These are phyloP conservation scores for Pinus taeda DNA, from an alignment of 75 land plant species.

Conservation along the genomic window DNA sequence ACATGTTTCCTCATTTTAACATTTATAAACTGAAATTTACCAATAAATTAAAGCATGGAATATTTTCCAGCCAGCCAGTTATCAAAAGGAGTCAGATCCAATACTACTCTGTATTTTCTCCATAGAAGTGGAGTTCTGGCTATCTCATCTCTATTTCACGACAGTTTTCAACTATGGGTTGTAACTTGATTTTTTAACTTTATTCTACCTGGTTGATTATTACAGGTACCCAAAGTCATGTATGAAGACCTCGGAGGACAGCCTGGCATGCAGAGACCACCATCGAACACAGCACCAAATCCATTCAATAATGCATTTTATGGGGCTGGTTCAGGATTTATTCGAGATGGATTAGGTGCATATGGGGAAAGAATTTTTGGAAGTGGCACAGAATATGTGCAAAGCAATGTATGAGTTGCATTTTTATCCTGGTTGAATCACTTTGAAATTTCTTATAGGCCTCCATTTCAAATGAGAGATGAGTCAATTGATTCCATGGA, in stretches of 20 bases:
- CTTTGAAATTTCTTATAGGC: background rate
- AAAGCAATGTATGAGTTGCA: conserved; percentile 65
- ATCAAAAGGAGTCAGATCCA: background rate
- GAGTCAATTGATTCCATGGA: background rate
- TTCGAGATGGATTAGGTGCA: conserved; percentile 56
- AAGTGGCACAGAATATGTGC: conserved; percentile 75
- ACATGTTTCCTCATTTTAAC: background rate
- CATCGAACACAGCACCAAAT: too few species aligned
- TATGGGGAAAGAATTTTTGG: conserved; percentile 77
- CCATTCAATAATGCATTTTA: conserved; percentile 47
- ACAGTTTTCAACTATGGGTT: background rate
- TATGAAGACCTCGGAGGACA: too few species aligned
- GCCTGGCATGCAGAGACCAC: too few species aligned
- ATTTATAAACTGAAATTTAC: too few species aligned
- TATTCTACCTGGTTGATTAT: background rate
- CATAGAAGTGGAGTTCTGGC: background rate
- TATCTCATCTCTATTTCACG: background rate
- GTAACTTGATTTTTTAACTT: background rate
- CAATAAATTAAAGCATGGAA: background rate
- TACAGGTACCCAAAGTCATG: conserved; percentile 10
- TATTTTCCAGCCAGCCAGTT: background rate
- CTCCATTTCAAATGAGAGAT: background rate
- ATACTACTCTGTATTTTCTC: background rate
- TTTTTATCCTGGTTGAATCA: conserved; percentile 5
- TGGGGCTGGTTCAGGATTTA: conserved; percentile 65